A percentile compares a stretch with the other conserved stretches of the same genome.
Conservation (phyloP, 768 basidiomycete genomes). For the Chiua virens region DNA sequence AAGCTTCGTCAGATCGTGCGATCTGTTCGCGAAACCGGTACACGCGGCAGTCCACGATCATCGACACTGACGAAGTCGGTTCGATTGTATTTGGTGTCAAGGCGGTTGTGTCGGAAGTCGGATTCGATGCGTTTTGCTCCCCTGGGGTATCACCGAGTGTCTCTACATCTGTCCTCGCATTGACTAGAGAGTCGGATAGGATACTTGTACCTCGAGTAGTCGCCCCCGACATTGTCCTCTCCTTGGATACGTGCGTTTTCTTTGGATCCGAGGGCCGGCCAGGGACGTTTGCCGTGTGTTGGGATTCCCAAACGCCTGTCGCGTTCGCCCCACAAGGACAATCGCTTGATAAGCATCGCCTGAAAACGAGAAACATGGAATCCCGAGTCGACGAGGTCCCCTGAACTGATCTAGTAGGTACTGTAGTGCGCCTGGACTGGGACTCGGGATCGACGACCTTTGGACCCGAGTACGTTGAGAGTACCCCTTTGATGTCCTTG, state of each 20-base stretch:
- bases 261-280: background rate
- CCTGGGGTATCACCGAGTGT: background rate
- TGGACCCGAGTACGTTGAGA: background rate
- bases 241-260: background rate
- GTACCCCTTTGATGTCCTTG: background rate
- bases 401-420: too few species aligned
- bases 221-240: too few species aligned
- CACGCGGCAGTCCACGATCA: constrained; percentile 11
- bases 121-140: background rate
- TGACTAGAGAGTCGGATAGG: background rate
- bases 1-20: background rate
- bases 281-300: background rate
- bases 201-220: background rate
- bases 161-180: background rate
- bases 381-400: background rate
- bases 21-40: constrained; percentile 7
- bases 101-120: background rate
- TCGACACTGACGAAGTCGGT: background rate
- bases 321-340: constrained; percentile 12
- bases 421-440: background rate
- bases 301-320: background rate
- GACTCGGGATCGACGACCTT: background rate
- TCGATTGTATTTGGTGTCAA: background rate
- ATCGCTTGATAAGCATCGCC: constrained; percentile 9
- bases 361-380: constrained; percentile 7